Percentiles rank a stretch among this genome's conserved stretches.
Evolutionary conservation across 306 rosid species (phyloP).

Genomic region (Vigna radiata): DNA sequence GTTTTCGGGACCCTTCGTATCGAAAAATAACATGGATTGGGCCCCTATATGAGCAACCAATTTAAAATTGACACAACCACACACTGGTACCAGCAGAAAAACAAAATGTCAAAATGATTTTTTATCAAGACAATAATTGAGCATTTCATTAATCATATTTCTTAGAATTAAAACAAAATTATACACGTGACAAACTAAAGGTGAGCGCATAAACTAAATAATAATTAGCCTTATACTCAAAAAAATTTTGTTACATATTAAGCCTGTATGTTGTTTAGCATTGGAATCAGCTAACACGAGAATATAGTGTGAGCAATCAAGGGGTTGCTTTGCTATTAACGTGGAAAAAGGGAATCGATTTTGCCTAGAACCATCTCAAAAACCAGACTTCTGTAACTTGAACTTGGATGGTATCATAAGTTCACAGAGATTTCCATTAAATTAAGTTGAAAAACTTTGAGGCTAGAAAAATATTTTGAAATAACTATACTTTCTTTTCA

Average conservation of each 20-base stretch:
- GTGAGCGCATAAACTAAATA: not conserved
- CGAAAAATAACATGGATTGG: not conserved
- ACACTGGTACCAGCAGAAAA: not conserved
- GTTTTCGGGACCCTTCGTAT: no score
- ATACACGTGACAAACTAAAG: not conserved
- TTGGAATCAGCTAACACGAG: no score
- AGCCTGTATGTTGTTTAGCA: no score
- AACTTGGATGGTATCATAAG: no score
- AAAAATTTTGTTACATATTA: not conserved
- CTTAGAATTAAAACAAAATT: not conserved
- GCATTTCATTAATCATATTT: not conserved
- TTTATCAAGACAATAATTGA: not conserved
- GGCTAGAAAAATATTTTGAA: not conserved
- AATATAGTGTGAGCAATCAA: no score
- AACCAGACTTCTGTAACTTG: no score
- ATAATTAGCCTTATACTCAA: not conserved
- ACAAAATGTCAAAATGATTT: not conserved
- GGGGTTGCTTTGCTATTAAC: no score
- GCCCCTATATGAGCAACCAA: not conserved
- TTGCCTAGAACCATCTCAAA: no score
- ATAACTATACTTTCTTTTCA: not conserved
- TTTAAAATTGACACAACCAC: not conserved
- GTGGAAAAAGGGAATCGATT: no score
- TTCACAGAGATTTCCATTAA: not conserved
- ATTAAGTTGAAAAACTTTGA: not conserved